Evolutionary conservation across 2,329 filamentous ascomycete genomes (phyloP), one percentile per base, ranked within the genome.

Genomic region (Ceratocystis destructans): DNA sequence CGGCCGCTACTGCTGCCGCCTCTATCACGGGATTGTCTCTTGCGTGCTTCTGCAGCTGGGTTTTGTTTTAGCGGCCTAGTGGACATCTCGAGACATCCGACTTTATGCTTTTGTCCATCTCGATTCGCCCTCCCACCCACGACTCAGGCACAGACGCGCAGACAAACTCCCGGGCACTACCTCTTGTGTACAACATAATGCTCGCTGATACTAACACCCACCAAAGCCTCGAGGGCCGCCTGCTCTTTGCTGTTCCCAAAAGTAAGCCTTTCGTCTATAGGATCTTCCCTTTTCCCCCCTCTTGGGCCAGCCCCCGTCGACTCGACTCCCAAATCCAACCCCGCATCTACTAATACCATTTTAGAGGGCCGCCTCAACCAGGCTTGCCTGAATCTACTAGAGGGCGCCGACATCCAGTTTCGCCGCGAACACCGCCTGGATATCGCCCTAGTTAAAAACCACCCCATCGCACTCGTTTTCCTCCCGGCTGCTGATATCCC

Each of bases 191-290:
- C 8, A 64, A 64, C 61, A 61, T 28, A 22, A 53, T 61, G 5
- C 20, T 53, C 10, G 25, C 22, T 12, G 7, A n/a, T 25, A 33
- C 41, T 57, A 57, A 57, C 53, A 31, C 10, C n/a, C 12, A 57
- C 25, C 12, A 25, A 33, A 96, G 91, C 79, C 83, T 96, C 74
- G 90, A 94, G 81, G 92, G 93, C 74, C 88, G 94, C 70, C 83
- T 97, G 67, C 84, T 97, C 69, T 96, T 99, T 75, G 94, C 94
- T 69, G 90, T 99, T n/a, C 94, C 94, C 69, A 99, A 99, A 80
- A 99, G 90, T 92, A 79, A 80, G 89, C 85, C 66, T 33, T 44
- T 45, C 12, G 17, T 15, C 50, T 53, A 33, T 4, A 15, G 8
- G 37, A 12, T 15, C 37, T 41, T 41, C 63, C 48, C 53, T 25